These are phyloP conservation scores for Leccinum sublutescens DNA, from an alignment of 768 basidiomycete genomes.

Conservation along the genomic window DNA sequence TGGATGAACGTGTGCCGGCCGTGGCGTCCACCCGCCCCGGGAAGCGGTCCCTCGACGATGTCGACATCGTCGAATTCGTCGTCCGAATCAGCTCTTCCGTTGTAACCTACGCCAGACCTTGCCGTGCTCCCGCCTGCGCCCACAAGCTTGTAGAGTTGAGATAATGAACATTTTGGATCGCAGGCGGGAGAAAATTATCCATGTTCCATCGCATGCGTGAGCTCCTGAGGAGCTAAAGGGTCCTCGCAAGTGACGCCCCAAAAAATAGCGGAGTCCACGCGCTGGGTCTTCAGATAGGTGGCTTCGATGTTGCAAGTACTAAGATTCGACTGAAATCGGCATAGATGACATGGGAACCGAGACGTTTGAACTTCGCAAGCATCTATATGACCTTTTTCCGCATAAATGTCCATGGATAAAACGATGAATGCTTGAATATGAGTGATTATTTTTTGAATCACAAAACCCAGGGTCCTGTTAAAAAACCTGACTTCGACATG, in stretches of 20 bases:
- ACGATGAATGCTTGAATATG: conserved; percentile 49
- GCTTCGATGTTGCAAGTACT: conserved; percentile 85
- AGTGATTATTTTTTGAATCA: too few relatives aligned
- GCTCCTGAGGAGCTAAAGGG: conserved; percentile 66
- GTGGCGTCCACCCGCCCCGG: not conserved
- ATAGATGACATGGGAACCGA: conserved; percentile 90
- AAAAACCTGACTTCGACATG: too few relatives aligned
- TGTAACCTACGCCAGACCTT: too few relatives aligned
- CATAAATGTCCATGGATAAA: conserved; percentile 73
- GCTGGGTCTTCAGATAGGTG: conserved; percentile 81
- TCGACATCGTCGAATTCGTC: too few relatives aligned
- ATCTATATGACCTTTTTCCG: conserved; percentile 96
- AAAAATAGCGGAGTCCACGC: conserved; percentile 93
- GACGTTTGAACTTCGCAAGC: conserved; percentile 93
- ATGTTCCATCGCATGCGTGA: conserved; percentile 92
- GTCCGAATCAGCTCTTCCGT: too few relatives aligned
- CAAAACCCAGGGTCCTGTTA: too few relatives aligned
- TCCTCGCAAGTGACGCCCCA: conserved; percentile 89
- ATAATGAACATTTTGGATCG: conserved; percentile 84
- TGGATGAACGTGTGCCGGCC: not conserved
- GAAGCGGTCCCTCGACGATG: not conserved
- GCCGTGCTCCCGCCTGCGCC: too few relatives aligned
- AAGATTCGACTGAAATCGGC: conserved; percentile 91
- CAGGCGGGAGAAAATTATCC: conserved; percentile 78
- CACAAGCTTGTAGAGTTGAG: conserved; percentile 66